These are phyloP conservation scores for Rauvolfia tetraphylla DNA, from an alignment of 257 asterid species.

Conservation along the genomic window DNA sequence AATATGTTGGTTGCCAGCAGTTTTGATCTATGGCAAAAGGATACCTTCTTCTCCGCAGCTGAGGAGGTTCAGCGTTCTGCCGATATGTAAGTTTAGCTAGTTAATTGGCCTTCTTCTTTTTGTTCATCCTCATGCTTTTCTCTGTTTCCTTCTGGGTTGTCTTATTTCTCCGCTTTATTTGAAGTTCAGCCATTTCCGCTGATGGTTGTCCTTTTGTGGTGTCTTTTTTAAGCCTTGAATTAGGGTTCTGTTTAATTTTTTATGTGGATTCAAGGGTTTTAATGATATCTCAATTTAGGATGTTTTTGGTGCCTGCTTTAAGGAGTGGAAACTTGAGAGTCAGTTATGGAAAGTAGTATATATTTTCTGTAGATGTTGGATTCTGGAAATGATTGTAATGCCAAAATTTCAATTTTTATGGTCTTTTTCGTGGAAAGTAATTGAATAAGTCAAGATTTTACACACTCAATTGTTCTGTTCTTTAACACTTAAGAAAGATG, in stretches of 20 bases:
- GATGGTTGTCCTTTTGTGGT: background rate
- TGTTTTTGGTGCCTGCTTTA: constrained; percentile 6
- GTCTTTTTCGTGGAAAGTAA: background rate
- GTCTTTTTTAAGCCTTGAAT: background rate
- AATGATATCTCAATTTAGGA: background rate
- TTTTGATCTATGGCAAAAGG: constrained; percentile 91
- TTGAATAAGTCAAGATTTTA: background rate
- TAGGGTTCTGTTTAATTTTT: background rate
- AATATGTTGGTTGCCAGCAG: constrained; percentile 76
- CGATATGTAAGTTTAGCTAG: constrained; percentile 48
- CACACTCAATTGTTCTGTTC: background rate
- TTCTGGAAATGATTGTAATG: background rate
- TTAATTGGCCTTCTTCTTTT: background rate
- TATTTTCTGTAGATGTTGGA: background rate
- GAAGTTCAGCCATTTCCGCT: background rate
- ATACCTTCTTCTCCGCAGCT: constrained; percentile 83
- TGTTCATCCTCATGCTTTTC: constrained; percentile 1
- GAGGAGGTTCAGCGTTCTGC: constrained; percentile 94
- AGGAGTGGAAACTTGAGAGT: background rate
- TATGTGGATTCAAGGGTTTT: background rate
- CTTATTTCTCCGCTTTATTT: constrained; percentile 17
- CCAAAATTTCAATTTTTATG: background rate
- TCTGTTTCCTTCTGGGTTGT: constrained; percentile 24
- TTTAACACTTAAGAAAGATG: too few species aligned
- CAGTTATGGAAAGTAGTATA: background rate